Conservation (phyloP, 805 yeast species). For the Wickerhamia fluorescens region DNA sequence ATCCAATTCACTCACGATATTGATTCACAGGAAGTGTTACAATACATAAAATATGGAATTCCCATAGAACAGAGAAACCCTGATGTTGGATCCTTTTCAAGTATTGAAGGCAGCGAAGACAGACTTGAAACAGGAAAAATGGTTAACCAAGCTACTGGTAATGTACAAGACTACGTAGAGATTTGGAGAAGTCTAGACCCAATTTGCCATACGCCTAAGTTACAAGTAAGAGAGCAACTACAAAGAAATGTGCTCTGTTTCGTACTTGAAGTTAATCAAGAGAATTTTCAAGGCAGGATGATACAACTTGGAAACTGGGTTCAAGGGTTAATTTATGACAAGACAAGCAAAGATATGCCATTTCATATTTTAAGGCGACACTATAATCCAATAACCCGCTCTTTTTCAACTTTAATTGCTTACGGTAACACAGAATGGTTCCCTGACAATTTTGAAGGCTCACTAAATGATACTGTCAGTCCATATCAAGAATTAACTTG, state of each 20-base stretch:
- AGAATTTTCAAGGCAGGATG: constrained; percentile 35
- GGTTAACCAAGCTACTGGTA: constrained; percentile 39
- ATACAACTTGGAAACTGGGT: constrained; percentile 45
- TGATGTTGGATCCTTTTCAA: constrained; percentile 42
- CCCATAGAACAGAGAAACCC: constrained; percentile 26
- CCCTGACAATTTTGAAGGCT: constrained; percentile 17
- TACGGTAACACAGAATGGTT: constrained; percentile 19
- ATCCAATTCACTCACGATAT: constrained; percentile 37
- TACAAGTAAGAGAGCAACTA: no score
- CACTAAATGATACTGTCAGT: neutral
- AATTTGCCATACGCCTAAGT: constrained; percentile 17
- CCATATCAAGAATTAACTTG: no score
- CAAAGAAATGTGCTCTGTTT: constrained; percentile 9
- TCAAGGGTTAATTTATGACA: constrained; percentile 40
- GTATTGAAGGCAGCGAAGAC: constrained; percentile 27
- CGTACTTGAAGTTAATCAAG: constrained; percentile 18
- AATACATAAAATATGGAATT: constrained; percentile 20
- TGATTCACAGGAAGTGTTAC: constrained; percentile 32
- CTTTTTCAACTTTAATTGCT: constrained; percentile 16
- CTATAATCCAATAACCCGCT: no score
- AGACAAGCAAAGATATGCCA: constrained; percentile 11
- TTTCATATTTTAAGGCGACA: constrained; percentile 20
- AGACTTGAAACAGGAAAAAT: constrained; percentile 46
- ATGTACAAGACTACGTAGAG: constrained; percentile 41
- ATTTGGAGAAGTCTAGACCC: constrained; percentile 49